Percentiles rank a stretch among this genome's conserved stretches.
Evolutionary conservation across 139 green algal genomes (phyloP).

Genomic region (Desmodesmus armatus): DNA sequence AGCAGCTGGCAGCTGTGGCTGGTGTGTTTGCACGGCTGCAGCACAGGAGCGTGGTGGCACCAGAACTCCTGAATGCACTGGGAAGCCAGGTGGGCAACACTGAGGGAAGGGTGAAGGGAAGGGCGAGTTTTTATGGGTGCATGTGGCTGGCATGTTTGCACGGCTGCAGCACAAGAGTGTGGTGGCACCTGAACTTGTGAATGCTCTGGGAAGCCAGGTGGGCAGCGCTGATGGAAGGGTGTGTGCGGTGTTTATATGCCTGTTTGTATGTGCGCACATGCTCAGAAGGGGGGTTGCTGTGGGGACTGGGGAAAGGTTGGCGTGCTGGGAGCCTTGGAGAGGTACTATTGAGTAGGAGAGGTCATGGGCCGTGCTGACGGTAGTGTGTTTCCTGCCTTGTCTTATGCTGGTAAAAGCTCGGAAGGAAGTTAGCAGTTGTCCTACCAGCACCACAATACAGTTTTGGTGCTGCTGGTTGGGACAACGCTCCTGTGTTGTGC

Average conservation of each 20-base stretch:
- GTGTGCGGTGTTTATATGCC: too few species aligned
- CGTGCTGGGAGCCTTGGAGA: too few species aligned
- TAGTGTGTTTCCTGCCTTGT: too few species aligned
- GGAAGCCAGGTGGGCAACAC: background rate
- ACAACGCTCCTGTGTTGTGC: background rate
- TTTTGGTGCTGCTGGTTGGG: too few species aligned
- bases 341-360: too few species aligned
- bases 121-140: background rate
- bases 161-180: slow-evolving; percentile 8
- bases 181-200: slow-evolving; percentile 16
- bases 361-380: too few species aligned
- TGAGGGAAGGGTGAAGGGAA: background rate
- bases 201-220: background rate
- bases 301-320: too few species aligned
- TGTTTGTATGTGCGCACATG: too few species aligned
- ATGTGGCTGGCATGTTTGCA: background rate
- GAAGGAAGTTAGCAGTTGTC: too few species aligned
- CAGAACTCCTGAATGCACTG: slow-evolving; percentile 20
- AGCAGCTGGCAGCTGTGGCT: slow-evolving; percentile 38
- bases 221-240: background rate
- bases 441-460: too few species aligned
- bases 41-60: slow-evolving; percentile 29
- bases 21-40: slow-evolving; percentile 7
- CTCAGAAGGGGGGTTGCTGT: too few species aligned
- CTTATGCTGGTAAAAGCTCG: too few species aligned